Evolutionary conservation across 192 early-diverging fungal species (phyloP).

Genomic region (Umbelopsis sp.): DNA sequence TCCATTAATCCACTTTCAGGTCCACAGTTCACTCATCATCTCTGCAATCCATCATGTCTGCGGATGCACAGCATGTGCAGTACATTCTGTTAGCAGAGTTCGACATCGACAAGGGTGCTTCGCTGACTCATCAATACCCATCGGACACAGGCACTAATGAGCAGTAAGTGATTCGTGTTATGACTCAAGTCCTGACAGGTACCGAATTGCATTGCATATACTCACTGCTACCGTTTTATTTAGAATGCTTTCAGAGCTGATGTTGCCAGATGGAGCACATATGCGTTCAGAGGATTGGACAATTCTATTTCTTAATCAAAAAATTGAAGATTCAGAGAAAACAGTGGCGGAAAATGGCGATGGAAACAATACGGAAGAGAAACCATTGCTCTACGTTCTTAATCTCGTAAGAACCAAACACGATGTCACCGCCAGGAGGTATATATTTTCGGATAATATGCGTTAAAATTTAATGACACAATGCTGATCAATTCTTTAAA

Average conservation of each 20-base stretch:
- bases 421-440: slow-evolving; percentile 76
- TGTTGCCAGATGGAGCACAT: slow-evolving; percentile 96
- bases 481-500: slow-evolving; percentile 26
- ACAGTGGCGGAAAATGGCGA: slow-evolving; percentile 18
- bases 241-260: slow-evolving; percentile 90
- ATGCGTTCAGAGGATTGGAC: slow-evolving; percentile 94
- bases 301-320: slow-evolving; percentile 88
- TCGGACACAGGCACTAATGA: slow-evolving; percentile 79
- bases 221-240: neutral
- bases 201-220: neutral
- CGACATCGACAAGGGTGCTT: slow-evolving; percentile 92
- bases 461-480: neutral
- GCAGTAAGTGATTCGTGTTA: slow-evolving; percentile 53
- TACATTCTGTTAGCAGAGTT: slow-evolving; percentile 94
- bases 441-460: neutral
- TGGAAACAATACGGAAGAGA: slow-evolving; percentile 41
- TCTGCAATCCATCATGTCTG: slow-evolving; percentile 20
- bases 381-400: slow-evolving; percentile 85
- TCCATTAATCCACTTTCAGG: neutral
- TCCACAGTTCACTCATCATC: slow-evolving; percentile 1
- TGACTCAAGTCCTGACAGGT: neutral
- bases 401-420: slow-evolving; percentile 92
- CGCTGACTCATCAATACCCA: slow-evolving; percentile 88
- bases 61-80: slow-evolving; percentile 61
- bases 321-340: slow-evolving; percentile 53